Conservation (phyloP, 768 basidiomycete genomes). For the Russula virescens region DNA sequence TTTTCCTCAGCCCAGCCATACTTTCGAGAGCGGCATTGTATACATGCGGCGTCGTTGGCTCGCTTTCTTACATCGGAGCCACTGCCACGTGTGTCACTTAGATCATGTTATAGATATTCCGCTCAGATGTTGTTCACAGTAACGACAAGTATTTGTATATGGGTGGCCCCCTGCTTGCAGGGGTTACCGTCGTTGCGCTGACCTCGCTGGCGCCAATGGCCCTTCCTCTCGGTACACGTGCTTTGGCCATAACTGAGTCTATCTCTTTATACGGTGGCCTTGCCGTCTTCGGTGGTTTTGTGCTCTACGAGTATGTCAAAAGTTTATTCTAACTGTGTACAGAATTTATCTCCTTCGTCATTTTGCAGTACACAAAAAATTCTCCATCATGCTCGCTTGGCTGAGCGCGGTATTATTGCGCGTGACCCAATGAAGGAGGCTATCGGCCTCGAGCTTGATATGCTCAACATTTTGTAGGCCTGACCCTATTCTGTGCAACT, state of each 20-base stretch:
- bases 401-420: conserved; percentile 58
- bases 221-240: conserved; percentile 75
- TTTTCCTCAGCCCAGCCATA: conserved; percentile 81
- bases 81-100: conserved; percentile 59
- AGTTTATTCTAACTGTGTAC: neutral
- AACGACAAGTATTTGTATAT: conserved; percentile 82
- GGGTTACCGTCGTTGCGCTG: conserved; percentile 82
- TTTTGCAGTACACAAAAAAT: conserved; percentile 74
- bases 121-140: conserved; percentile 23
- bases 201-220: conserved; percentile 86
- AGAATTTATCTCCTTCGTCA: neutral
- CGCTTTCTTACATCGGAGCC: conserved; percentile 81
- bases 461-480: conserved; percentile 84
- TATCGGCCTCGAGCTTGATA: conserved; percentile 73
- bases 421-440: conserved; percentile 76
- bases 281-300: conserved; percentile 81
- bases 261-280: conserved; percentile 85
- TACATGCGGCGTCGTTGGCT: conserved; percentile 80
- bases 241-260: conserved; percentile 68
- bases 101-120: neutral
- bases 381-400: conserved; percentile 65
- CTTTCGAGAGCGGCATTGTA: conserved; percentile 85
- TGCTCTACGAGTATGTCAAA: conserved; percentile 70
- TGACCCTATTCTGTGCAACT: neutral
- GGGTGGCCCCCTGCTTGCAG: conserved; percentile 84